Conservation (phyloP, 768 basidiomycete species). For the Lactarius pseudohatsudake region DNA sequence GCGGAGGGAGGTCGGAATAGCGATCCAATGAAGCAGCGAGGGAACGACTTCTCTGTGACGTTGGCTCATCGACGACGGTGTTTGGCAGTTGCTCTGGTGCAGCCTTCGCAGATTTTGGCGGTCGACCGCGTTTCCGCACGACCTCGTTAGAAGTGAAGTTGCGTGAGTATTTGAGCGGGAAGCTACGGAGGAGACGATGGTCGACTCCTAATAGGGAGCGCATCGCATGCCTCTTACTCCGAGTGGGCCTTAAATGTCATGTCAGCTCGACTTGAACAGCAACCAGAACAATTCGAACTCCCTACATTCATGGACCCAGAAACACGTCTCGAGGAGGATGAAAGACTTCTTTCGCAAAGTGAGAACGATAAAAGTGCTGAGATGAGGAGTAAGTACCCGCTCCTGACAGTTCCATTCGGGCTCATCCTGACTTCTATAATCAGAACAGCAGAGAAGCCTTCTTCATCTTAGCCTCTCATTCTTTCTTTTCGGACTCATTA, state of each 20-base stretch:
- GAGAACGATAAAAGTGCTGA: constrained; percentile 6
- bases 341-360: constrained; percentile 3
- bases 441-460: constrained; percentile 30
- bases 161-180: constrained; percentile 2
- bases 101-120: neutral
- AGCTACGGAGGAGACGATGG: constrained; percentile 4
- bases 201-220: constrained; percentile 10
- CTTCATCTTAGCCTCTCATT: constrained; percentile 60
- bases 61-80: neutral
- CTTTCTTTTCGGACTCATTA: constrained; percentile 89
- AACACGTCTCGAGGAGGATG: constrained; percentile 12
- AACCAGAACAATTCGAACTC: constrained; percentile 19
- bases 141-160: neutral
- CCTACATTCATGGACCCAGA: constrained; percentile 15
- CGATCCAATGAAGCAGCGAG: neutral
- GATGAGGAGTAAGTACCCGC: constrained; percentile 6
- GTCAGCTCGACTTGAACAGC: neutral
- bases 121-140: neutral
- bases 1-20: constrained; percentile 22
- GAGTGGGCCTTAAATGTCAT: neutral
- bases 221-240: constrained; percentile 5
- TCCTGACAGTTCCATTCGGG: neutral
- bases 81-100: neutral
- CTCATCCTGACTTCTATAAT: neutral
- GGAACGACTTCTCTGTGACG: neutral